Percentiles rank a stretch among this genome's conserved stretches.
Evolutionary conservation across 495 filamentous ascomycete species (phyloP).

Genomic region (Podospora appendiculata): DNA sequence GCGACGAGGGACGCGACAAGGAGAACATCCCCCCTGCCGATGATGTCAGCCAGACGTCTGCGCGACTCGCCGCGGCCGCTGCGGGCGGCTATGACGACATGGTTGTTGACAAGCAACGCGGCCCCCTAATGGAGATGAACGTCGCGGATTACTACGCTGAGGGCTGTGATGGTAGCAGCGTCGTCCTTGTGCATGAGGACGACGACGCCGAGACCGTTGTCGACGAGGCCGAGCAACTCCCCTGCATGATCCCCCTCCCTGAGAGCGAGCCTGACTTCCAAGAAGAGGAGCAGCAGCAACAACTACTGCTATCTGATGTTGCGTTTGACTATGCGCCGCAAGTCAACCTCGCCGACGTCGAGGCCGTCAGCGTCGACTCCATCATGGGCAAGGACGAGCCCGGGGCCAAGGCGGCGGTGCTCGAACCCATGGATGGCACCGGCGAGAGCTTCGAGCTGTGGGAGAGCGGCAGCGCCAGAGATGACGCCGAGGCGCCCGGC

Average conservation of each 20-base stretch:
- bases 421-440: slow-evolving; percentile 44
- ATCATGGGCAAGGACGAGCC: slow-evolving; percentile 38
- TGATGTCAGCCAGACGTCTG: slow-evolving; percentile 44
- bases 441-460: slow-evolving; percentile 54
- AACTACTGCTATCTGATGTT: background rate
- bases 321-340: slow-evolving; percentile 25
- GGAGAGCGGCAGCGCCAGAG: slow-evolving; percentile 56
- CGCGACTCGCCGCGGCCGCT: slow-evolving; percentile 9
- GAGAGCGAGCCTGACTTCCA: slow-evolving; percentile 4
- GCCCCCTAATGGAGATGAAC: slow-evolving; percentile 62
- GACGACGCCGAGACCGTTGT: slow-evolving; percentile 34
- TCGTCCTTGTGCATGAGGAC: slow-evolving; percentile 51
- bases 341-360: slow-evolving; percentile 19
- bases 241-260: background rate
- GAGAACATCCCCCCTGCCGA: slow-evolving; percentile 83
- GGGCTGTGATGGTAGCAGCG: slow-evolving; percentile 55
- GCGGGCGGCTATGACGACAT: slow-evolving; percentile 27
- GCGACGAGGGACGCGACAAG: slow-evolving; percentile 61
- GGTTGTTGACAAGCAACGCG: slow-evolving; percentile 47
- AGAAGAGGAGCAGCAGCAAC: slow-evolving; percentile 7
- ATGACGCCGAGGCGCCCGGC: slow-evolving; percentile 26
- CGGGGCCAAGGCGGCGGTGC: slow-evolving; percentile 31
- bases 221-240: slow-evolving; percentile 6
- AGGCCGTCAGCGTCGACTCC: slow-evolving; percentile 29
- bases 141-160: slow-evolving; percentile 66